Evolutionary conservation across 495 filamentous ascomycete genomes (phyloP), one percentile per base, ranked within the genome.

Genomic region (Rusavskia elegans): DNA sequence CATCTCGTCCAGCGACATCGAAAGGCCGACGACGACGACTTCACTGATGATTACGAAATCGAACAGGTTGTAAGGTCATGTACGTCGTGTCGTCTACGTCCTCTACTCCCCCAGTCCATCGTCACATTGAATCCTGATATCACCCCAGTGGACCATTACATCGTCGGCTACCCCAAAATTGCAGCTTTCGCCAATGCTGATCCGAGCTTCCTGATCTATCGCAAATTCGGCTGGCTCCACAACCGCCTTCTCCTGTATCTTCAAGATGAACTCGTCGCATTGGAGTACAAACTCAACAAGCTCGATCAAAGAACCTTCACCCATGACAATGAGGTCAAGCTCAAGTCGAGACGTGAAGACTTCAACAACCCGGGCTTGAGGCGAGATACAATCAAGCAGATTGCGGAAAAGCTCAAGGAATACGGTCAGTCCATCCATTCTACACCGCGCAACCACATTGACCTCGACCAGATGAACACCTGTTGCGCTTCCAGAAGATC

Each of bases 321-420:
- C 49, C 63, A 16, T 64, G 70, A 38, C 52, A 54, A 19, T 50
- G 48, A 39, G 42, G 54, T 2, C 50, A 53, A 5, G 32, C 40
- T 10, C 19, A 55, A 14, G 51, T 46, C 19, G 25, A 49, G 36
- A 41, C 14, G 25, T 41, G 46, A 50, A 45, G 38, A 19, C 48
- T 45, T 57, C 4, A 19, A 39, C 37, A 39, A 39, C 7, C 25
- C 25, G 25, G 25, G 25, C 25, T 70, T 4, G 67, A 68, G 30
- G 77, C 80, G 45, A 5, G 72, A 81, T 23, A 62, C 82, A 5
- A 59, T 84, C 10, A 73, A 72, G 3, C 65, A 70, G 50, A 77
- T 85, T 49, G 80, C 70, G 16, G 68, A 70, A 45, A 87, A 86
- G 56, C 56, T 84, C 5, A 71, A 68, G 5, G 78, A 84, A 57